Conservation (phyloP, 108 stramenopile species). For the Cyclotella choctawhatcheeana region DNA sequence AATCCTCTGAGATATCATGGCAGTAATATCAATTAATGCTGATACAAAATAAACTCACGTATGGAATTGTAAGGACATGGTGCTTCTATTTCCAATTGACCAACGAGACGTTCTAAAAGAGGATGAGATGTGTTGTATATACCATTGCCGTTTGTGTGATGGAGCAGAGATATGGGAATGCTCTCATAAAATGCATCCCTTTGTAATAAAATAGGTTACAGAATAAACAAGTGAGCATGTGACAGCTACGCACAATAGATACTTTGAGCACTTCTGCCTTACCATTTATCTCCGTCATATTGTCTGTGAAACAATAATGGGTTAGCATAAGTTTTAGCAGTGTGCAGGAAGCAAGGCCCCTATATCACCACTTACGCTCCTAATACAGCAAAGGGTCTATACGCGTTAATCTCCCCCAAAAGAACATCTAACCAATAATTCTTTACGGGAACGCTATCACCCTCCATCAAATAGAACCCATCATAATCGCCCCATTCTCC, state of each 20-base stretch:
- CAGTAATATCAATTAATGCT: no score
- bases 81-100: slow-evolving; percentile 37
- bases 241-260: no score
- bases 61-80: slow-evolving; percentile 39
- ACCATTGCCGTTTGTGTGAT: slow-evolving; percentile 39
- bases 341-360: not conserved
- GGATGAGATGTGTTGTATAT: slow-evolving; percentile 47
- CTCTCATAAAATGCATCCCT: slow-evolving; percentile 39
- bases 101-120: slow-evolving; percentile 25
- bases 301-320: slow-evolving; percentile 9
- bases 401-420: slow-evolving; percentile 25
- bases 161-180: slow-evolving; percentile 34
- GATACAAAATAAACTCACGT: no score
- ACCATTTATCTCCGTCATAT: slow-evolving; percentile 40
- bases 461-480: slow-evolving; percentile 42
- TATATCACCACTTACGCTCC: slow-evolving; percentile 25
- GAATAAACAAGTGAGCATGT: no score
- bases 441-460: slow-evolving; percentile 36
- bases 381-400: slow-evolving; percentile 39
- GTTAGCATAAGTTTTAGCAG: not conserved
- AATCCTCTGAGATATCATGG: no score
- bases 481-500: slow-evolving; percentile 38
- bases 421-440: slow-evolving; percentile 40
- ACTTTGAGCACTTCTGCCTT: no score
- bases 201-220: not conserved